phyloP scores from a whole-genome alignment of 208 protist species.

The Blechomonas ayalai region DNA sequence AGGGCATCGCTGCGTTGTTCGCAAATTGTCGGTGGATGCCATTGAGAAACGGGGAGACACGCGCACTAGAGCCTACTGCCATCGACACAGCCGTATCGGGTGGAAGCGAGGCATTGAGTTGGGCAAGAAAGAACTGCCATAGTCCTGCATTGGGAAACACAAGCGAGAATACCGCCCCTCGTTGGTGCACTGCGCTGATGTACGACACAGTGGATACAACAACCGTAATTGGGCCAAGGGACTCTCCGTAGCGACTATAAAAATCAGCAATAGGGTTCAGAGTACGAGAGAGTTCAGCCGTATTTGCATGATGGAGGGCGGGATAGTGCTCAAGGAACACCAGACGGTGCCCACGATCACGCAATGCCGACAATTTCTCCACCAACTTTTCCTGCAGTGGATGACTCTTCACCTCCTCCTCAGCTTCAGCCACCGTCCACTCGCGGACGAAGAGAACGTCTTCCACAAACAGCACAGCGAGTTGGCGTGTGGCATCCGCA shows the following conservation, averaged over 20 bases:
- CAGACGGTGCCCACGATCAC: slow-evolving; percentile 57
- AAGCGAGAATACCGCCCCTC: slow-evolving; percentile 31
- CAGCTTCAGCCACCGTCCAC: not conserved
- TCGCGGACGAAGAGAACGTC: slow-evolving; percentile 26
- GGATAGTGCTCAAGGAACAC: slow-evolving; percentile 79
- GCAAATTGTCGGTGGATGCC: slow-evolving; percentile 26
- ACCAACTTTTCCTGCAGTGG: slow-evolving; percentile 10
- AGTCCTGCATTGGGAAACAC: slow-evolving; percentile 55
- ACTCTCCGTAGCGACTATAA: slow-evolving; percentile 22
- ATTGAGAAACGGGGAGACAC: slow-evolving; percentile 8
- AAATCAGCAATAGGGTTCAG: slow-evolving; percentile 36
- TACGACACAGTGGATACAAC: slow-evolving; percentile 72
- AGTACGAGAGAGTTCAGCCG: slow-evolving; percentile 20
- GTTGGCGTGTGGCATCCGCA: slow-evolving; percentile 41
- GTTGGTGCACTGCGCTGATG: slow-evolving; percentile 28
- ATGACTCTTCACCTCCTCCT: not conserved
- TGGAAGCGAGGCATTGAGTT: slow-evolving; percentile 63
- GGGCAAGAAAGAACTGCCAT: slow-evolving; percentile 40
- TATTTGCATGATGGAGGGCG: slow-evolving; percentile 65
- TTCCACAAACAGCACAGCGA: slow-evolving; percentile 70
- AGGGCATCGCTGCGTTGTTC: slow-evolving; percentile 15
- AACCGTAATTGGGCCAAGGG: slow-evolving; percentile 34
- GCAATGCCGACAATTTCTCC: slow-evolving; percentile 17
- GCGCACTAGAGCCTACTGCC: slow-evolving; percentile 39
- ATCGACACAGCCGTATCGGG: slow-evolving; percentile 37